Base-by-base conservation (phyloP, 495 filamentous ascomycete genomes). In the Clohesyomyces aquaticus region DNA sequence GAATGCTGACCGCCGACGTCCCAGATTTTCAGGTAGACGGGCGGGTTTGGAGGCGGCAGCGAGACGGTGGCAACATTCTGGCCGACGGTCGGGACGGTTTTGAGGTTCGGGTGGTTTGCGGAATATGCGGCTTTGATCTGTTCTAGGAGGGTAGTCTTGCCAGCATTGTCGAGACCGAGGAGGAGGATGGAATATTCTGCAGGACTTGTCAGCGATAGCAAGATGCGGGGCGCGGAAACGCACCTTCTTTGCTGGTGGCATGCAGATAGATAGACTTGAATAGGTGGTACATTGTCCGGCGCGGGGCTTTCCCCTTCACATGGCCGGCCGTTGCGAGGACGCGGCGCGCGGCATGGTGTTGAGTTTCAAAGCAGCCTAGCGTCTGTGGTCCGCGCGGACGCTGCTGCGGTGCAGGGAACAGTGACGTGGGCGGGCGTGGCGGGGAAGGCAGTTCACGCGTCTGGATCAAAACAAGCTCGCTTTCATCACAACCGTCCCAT, bases 1-100 rank as follows among this genome's bases (percentile, higher is more conserved):
- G 81, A 84, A 66, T 93, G 86, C 75, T 98, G 94, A 1, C 94
- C 94, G 58, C 94, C 94, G 2, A 98, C 90, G 76, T 98, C 94
- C 94, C 94, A 98, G 73, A 98, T 88, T 81, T 96, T 96, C 70
- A 98, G 82, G 79, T 97, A 96, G 85, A 96, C 90, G 70, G 95
- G 90, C 0, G 88, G 82, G 79, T 97, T 93, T 84, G 95, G 91
- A 68, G 94, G 89, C 0, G 89, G 87, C 11, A 97, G 80, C 0
- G 85, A 82, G 74, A 98, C 90, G 45, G 91, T 91, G 35, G 91
- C 86, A 66, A 98, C 93, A 77, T 97, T 98, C 73, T 98, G 94
- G 59, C 94, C 94, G 72, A 98, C 94, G 16, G 94, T 98, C 16
- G 94, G 94, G 29, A 97, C 95, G 46, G 94, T 98, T 63, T 85